phyloP scores from a whole-genome alignment of 768 basidiomycete genomes.

The Calocybe indica region DNA sequence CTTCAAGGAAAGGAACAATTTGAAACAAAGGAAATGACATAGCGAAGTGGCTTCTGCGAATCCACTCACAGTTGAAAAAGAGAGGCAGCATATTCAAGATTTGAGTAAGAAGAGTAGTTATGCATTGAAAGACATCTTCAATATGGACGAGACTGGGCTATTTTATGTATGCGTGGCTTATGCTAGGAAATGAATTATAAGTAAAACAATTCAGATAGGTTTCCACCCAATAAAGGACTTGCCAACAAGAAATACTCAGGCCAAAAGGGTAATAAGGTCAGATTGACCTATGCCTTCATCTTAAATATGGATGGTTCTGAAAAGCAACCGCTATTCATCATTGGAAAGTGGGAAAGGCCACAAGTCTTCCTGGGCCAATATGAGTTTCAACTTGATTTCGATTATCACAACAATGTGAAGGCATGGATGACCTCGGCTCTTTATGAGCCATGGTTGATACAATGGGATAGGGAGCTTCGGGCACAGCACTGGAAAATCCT shows the following conservation, averaged over 20 bases:
- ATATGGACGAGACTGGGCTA: conserved; percentile 28
- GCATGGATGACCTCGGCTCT: conserved; percentile 30
- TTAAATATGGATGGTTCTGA: conserved; percentile 27
- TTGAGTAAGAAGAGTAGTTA: conserved; percentile 22
- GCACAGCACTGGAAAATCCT: conserved; percentile 1
- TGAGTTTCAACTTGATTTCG: conserved; percentile 24
- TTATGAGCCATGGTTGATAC: conserved; percentile 27
- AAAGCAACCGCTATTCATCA: conserved; percentile 21
- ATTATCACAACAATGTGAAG: conserved; percentile 29
- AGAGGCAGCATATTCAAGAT: conserved; percentile 17
- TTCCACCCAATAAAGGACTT: conserved; percentile 25
- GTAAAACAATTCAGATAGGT: conserved; percentile 10
- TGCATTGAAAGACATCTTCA: conserved; percentile 23
- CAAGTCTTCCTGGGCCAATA: conserved; percentile 20
- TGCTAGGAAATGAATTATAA: neutral
- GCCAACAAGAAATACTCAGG: conserved; percentile 16
- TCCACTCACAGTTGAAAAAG: conserved; percentile 14
- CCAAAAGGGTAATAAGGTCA: conserved; percentile 25
- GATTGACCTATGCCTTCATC: conserved; percentile 26
- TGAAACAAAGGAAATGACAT: conserved; percentile 21
- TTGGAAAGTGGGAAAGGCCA: conserved; percentile 25
- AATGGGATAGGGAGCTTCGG: conserved; percentile 23
- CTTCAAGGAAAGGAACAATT: conserved; percentile 17
- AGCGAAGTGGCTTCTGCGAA: conserved; percentile 27
- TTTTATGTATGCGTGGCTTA: conserved; percentile 24